Base-by-base conservation (phyloP, 257 asterid species). In the Nicotiana sylvestris region DNA sequence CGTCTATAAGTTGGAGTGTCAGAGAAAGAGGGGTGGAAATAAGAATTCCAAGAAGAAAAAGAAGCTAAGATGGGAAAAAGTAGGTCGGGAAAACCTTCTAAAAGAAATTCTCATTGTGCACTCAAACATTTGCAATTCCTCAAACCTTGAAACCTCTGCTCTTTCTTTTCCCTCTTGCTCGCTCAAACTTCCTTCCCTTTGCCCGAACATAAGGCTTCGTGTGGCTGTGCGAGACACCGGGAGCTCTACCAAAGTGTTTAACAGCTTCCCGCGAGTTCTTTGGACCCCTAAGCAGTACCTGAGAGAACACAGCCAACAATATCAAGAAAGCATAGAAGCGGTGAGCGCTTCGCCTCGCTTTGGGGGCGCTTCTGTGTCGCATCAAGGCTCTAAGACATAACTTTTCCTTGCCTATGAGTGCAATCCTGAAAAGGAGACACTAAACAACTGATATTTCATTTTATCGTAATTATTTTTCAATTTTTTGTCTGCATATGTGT, bases 201-300 rank as follows among this genome's bases (percentile, higher is more conserved):
- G 98, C 49, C 66, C 98, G 90, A 77, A 95, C 98, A 64, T 92
- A 95, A 7, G 98, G 98, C 90, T 95, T 95, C 69, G 97, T 91
- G 87, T 93, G 98, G 84, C 98, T 95, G 93, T 91, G 94, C 0
- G 98, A 98, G 16, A 95, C 98, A 85, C 98, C 98, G 49, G 98
- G 98, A 61, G 98, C 98, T 30, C 94, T 94, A 27, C 98, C 98
- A 83, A 95, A 95, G 92, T 95, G 98, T 87, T 86, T 95, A 84
- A 93, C 97, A 25, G 98, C 97, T 85, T 95, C 97, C 65, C 99
- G 92, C 2, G 98, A 90, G 83, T 93, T 95, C 66, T 90, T 82
- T 2, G 98, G 89, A 6, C 98, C 98, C 82, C 98, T 89, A 85
- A 95, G 87, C 25, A 95, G 95, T 1, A 95, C 95, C 98, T 95